Evolutionary conservation across 2,329 filamentous ascomycete genomes (phyloP).

Genomic region (Fusarium fujikuroi): DNA sequence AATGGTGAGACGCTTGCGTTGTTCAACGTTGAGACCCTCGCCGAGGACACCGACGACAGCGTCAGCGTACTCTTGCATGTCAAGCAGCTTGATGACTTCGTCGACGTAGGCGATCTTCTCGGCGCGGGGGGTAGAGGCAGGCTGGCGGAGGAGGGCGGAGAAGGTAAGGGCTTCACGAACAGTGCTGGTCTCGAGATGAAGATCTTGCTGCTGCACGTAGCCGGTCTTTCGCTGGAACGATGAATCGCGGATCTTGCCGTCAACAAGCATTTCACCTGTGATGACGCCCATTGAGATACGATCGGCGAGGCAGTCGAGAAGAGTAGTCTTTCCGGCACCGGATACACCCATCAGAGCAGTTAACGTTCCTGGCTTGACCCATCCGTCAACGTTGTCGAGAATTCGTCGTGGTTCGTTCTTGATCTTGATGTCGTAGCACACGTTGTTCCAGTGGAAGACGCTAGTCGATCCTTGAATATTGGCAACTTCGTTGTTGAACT

Average conservation of each 20-base stretch:
- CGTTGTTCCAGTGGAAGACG: constrained; percentile 76
- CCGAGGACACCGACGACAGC: constrained; percentile 60
- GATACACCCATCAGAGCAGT: constrained; percentile 73
- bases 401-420: constrained; percentile 72
- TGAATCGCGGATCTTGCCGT: constrained; percentile 71
- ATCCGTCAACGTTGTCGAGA: constrained; percentile 76
- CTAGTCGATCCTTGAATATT: constrained; percentile 44
- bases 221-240: constrained; percentile 79
- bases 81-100: constrained; percentile 63
- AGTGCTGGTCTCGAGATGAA: constrained; percentile 56
- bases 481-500: constrained; percentile 18
- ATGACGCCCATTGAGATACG: constrained; percentile 80
- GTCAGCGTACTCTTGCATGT: constrained; percentile 66
- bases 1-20: constrained; percentile 63
- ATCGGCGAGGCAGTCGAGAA: constrained; percentile 72
- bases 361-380: constrained; percentile 79
- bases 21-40: constrained; percentile 60
- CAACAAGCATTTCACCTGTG: constrained; percentile 75
- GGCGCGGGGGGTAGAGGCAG: constrained; percentile 53
- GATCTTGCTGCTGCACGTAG: constrained; percentile 77
- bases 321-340: constrained; percentile 70
- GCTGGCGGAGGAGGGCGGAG: constrained; percentile 58
- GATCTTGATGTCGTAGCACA: constrained; percentile 80
- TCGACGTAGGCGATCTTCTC: constrained; percentile 66
- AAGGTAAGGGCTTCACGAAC: constrained; percentile 56